Evolutionary conservation across 176 grass and related monocot genomes (phyloP).

Genomic region (Metroxylon sagu): DNA sequence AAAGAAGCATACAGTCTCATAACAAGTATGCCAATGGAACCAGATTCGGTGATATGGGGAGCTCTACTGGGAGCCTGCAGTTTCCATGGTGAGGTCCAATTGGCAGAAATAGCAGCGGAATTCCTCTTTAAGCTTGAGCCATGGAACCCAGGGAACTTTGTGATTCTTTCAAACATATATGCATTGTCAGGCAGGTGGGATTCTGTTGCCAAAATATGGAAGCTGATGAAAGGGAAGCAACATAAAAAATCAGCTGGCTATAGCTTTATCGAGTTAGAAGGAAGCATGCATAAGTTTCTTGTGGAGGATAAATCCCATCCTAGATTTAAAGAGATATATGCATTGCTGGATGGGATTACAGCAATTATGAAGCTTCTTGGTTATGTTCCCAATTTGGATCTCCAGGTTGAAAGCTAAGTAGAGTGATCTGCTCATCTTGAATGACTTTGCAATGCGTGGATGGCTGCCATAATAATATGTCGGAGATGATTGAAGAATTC

Average conservation of each 20-base stretch:
- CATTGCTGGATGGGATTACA: conserved; percentile 38
- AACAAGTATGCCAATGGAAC: conserved; percentile 51
- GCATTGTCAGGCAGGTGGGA: conserved; percentile 48
- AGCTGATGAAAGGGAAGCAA: conserved; percentile 47
- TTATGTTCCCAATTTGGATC: conserved; percentile 20
- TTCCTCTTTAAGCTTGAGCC: conserved; percentile 41
- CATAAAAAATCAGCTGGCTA: conserved; percentile 70
- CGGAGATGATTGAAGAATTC: too few relatives aligned
- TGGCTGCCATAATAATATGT: too few relatives aligned
- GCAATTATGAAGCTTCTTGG: conserved; percentile 32
- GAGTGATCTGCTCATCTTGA: background rate
- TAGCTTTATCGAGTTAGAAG: conserved; percentile 55
- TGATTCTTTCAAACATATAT: conserved; percentile 69
- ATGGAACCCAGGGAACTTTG: conserved; percentile 44
- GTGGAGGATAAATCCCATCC: conserved; percentile 54
- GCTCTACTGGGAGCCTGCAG: conserved; percentile 62
- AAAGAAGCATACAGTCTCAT: conserved; percentile 54
- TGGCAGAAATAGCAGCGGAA: conserved; percentile 38
- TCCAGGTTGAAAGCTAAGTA: conserved; percentile 16
- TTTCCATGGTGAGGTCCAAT: conserved; percentile 48
- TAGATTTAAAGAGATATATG: conserved; percentile 42
- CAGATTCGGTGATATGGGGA: conserved; percentile 67
- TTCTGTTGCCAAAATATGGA: conserved; percentile 51
- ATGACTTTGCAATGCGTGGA: too few relatives aligned
- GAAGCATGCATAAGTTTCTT: conserved; percentile 54